Evolutionary conservation across 306 rosid species (phyloP), one percentile per base, ranked within the genome.

Genomic region (Vigna radiata): DNA sequence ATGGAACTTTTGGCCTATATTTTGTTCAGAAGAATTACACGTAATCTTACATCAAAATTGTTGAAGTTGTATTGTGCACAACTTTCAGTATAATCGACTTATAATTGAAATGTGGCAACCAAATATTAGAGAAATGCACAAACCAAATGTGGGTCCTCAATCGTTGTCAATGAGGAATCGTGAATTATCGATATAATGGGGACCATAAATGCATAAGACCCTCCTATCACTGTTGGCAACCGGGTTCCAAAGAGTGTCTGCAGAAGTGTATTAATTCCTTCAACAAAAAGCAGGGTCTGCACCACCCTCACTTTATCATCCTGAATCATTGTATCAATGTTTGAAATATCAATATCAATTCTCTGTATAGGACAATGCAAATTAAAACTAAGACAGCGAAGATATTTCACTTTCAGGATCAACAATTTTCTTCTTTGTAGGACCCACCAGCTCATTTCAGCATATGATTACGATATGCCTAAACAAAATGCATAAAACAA

Each of bases 191-290:
- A 96, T 75, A 96, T 92, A 33, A 96, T 89, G 44, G 99, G 99
- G 67, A 92, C 94, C 99, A 96, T 96, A 83, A 88, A 92, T 49
- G 99, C 98, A 73, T 89, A 96, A 55, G 98, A 96, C 17, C 99
- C 99, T 73, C 99, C 98, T 19, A 96, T 78, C 86, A 96, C 99
- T 41, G 97, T 96, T 23, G 99, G 99, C 56, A 96, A 85, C 80
- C 99, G 83, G 29, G 99, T 96, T 83, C 99, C 99, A 72, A 96
- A 96, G 61, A 96, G 89, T 25, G 99, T 92, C 80, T 96, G 99
- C 61, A 96, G 82, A 44, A 96, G 97, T 73, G 99, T 96, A 85
- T 96, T 96, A 62, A 96, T 78, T 70, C 99, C 99, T 88, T 91
- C 89, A 70, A 91, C 90, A 83, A 96, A 96, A 49, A 96, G 99